Percentiles rank a stretch among this genome's conserved stretches.
These are phyloP conservation scores for Vitis amurensis DNA, from an alignment of 164 flowering plant species.

Conservation along the genomic window DNA sequence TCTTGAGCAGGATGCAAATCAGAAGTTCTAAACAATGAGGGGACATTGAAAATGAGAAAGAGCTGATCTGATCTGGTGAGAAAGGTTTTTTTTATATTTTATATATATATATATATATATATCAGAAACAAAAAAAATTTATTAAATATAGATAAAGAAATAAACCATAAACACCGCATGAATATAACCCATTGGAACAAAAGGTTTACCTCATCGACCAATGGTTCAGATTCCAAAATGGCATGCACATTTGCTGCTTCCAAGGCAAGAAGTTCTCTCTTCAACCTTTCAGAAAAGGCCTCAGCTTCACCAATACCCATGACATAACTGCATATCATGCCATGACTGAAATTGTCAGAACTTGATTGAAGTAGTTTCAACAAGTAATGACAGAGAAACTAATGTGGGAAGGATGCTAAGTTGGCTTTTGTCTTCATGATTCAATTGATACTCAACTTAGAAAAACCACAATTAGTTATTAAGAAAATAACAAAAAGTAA, in stretches of 20 bases:
- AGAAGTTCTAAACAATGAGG: not conserved
- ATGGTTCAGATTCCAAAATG: conserved; percentile 91
- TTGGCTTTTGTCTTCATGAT: not conserved
- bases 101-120: too few species aligned
- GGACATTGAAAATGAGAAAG: not conserved
- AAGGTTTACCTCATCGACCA: conserved; percentile 72
- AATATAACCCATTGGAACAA: not conserved
- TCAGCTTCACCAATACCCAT: conserved; percentile 99
- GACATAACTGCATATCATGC: conserved; percentile 69
- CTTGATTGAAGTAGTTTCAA: not conserved
- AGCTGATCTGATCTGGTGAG: not conserved
- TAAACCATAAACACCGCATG: not conserved
- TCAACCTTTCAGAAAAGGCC: conserved; percentile 98
- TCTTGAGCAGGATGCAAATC: not conserved
- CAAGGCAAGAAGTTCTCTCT: conserved; percentile 92
- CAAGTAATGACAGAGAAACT: not conserved
- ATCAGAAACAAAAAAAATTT: not conserved
- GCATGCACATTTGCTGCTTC: conserved; percentile 99
- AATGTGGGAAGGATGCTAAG: not conserved
- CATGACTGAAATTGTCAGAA: not conserved
- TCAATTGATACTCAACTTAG: not conserved
- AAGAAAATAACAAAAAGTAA: not conserved
- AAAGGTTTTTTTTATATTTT: too few species aligned
- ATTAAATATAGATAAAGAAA: not conserved
- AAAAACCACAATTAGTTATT: not conserved